Conservation (phyloP, 2,329 filamentous ascomycete species). For the Alternaria triticina region DNA sequence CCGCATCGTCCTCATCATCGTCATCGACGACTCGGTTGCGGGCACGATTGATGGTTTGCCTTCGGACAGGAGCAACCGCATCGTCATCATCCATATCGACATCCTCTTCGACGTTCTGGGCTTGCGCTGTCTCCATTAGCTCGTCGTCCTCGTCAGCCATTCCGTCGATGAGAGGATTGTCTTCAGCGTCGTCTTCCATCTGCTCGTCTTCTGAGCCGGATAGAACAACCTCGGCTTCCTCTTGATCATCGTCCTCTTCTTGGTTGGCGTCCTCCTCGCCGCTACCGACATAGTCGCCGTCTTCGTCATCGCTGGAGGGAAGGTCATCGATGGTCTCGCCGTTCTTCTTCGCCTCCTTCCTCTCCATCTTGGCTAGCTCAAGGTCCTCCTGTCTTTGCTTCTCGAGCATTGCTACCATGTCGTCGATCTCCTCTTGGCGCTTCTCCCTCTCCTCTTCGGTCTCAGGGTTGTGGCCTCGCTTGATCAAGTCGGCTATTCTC, state of each 20-base stretch:
- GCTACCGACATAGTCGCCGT: conserved; percentile 57
- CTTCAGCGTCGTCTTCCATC: conserved; percentile 28
- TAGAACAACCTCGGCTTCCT: conserved; percentile 32
- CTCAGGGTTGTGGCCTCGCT: conserved; percentile 80
- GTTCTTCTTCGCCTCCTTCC: conserved; percentile 71
- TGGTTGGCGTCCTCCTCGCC: conserved; percentile 56
- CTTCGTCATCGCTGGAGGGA: conserved; percentile 62
- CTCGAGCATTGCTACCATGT: conserved; percentile 71
- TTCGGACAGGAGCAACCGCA: conserved; percentile 56
- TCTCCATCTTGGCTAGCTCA: conserved; percentile 78
- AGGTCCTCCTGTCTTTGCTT: conserved; percentile 82
- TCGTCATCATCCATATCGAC: conserved; percentile 53
- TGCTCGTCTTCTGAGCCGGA: conserved; percentile 41
- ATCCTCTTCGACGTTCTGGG: conserved; percentile 37
- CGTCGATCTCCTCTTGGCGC: conserved; percentile 83
- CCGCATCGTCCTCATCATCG: conserved; percentile 53
- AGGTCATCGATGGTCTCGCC: conserved; percentile 52
- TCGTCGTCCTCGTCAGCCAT: conserved; percentile 48
- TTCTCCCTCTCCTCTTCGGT: conserved; percentile 86
- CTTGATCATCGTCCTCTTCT: conserved; percentile 45
- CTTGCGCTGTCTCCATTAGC: conserved; percentile 26
- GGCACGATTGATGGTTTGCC: conserved; percentile 56
- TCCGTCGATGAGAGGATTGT: conserved; percentile 46
- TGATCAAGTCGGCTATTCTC: conserved; percentile 75
- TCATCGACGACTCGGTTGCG: conserved; percentile 69